Evolutionary conservation across 768 basidiomycete species (phyloP), one percentile per base, ranked within the genome.

Genomic region (Candolleomyces aberdarensis): DNA sequence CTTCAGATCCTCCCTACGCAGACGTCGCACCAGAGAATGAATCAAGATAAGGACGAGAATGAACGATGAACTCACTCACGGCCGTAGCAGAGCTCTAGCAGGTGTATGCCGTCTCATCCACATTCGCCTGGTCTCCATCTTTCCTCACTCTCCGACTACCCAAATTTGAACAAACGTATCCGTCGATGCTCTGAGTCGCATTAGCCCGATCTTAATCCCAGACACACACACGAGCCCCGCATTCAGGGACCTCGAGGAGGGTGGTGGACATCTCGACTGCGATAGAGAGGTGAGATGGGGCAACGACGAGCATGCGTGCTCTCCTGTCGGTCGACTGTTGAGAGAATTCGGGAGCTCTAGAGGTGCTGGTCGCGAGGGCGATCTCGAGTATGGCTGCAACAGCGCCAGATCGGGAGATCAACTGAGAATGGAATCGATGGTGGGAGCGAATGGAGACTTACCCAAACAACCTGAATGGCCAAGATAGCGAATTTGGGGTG

Each of bases 1-100:
- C n/a, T n/a, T 88, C 1, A 87, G n/a, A 81, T 53, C 79, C 78
- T 0, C 87, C 85, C 63, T 64, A 22, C 9, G 32, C 32, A 9
- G 9, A 32, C 9, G 32, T 5, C 9, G 32, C n/a, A n/a, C n/a
- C n/a, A n/a, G n/a, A n/a, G n/a, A n/a, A n/a, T n/a, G n/a, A n/a
- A n/a, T n/a, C 14, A 43, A 13, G 11, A 26, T n/a, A 54, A 8
- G 1, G 44, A 8, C 10, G 20, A n/a, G 10, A 43, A 56, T 15
- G 17, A 15, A 14, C 2, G 32, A 39, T 49, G 19, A 17, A 64
- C 63, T 17, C 48, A 57, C 40, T 87, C 87, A n/a, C n/a, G n/a
- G n/a, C n/a, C n/a, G n/a, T n/a, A n/a, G n/a, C n/a, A n/a, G n/a
- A n/a, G n/a, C n/a, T 20, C 66, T 70, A 72, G 56, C 71, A 72